Conservation (phyloP, 2,329 filamentous ascomycete genomes). For the Fusarium sp. region DNA sequence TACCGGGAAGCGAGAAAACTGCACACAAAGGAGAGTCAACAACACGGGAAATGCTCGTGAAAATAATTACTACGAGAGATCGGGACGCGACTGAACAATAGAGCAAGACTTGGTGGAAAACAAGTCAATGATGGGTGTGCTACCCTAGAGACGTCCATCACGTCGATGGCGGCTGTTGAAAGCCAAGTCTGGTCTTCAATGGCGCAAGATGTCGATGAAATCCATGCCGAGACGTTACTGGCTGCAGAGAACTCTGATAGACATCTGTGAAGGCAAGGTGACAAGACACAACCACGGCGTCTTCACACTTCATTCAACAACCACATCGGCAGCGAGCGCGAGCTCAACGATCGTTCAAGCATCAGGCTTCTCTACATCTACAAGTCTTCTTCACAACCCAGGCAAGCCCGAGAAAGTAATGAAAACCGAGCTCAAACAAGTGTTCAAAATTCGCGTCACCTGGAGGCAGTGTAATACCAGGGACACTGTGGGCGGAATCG, state of each 20-base stretch:
- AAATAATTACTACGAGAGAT: not conserved
- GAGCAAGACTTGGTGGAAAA: not conserved
- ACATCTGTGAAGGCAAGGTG: too few species aligned
- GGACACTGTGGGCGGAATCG: conserved; percentile 52
- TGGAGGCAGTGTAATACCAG: conserved; percentile 58
- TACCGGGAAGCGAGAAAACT: not conserved
- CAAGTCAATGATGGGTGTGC: not conserved
- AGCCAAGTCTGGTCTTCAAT: too few species aligned
- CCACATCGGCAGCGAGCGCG: too few species aligned
- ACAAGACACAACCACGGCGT: too few species aligned
- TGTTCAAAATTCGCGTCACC: conserved; percentile 50
- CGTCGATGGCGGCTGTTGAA: not conserved
- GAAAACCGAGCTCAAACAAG: conserved; percentile 44
- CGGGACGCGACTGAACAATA: not conserved
- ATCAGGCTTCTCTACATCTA: not conserved
- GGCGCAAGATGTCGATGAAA: not conserved
- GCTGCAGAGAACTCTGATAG: not conserved
- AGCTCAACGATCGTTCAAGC: too few species aligned
- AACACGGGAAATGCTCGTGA: not conserved
- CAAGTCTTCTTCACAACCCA: conserved; percentile 49
- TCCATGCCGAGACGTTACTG: not conserved
- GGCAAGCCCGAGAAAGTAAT: conserved; percentile 50
- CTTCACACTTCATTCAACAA: too few species aligned
- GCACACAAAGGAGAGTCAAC: accelerated
- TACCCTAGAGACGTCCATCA: not conserved